These are phyloP conservation scores for Coprinopsis sp. DNA, from an alignment of 768 basidiomycete species.

Conservation along the genomic window DNA sequence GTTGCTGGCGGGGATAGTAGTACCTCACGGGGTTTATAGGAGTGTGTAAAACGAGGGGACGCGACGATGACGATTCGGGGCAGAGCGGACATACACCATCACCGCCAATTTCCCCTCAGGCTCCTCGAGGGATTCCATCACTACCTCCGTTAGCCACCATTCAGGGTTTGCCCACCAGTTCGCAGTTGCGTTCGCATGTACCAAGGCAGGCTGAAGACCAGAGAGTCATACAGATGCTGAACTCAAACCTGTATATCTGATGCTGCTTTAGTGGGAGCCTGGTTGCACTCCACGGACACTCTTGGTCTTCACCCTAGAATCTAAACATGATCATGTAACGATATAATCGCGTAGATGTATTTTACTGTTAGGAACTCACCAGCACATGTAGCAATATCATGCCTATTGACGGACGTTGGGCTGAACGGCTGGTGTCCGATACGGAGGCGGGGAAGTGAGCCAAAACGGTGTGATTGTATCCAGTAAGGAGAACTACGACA, in stretches of 20 bases:
- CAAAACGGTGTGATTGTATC: conserved; percentile 1
- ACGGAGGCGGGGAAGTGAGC: too few species aligned
- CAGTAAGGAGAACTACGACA: neutral
- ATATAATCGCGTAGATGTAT: too few species aligned
- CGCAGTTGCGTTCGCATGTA: conserved; percentile 26
- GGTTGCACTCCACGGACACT: too few species aligned
- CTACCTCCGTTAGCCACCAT: conserved; percentile 30
- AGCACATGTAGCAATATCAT: too few species aligned
- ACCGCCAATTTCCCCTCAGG: conserved; percentile 13
- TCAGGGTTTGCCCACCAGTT: conserved; percentile 18
- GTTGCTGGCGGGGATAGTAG: conserved; percentile 36
- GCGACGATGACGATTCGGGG: conserved; percentile 26
- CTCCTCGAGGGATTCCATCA: conserved; percentile 26
- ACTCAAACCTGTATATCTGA: conserved; percentile 33
- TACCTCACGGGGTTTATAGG: conserved; percentile 45
- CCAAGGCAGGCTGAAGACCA: conserved; percentile 52
- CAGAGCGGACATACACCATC: conserved; percentile 8
- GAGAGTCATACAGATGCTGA: conserved; percentile 56
- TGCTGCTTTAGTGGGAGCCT: too few species aligned
- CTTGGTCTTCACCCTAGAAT: too few species aligned
- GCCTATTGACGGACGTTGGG: too few species aligned
- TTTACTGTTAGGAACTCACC: too few species aligned
- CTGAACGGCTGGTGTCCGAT: too few species aligned
- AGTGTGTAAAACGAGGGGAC: conserved; percentile 40
- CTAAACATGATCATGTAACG: too few species aligned